Conservation (phyloP, 2,329 filamentous ascomycete genomes). For the Simplicillium sp. region DNA sequence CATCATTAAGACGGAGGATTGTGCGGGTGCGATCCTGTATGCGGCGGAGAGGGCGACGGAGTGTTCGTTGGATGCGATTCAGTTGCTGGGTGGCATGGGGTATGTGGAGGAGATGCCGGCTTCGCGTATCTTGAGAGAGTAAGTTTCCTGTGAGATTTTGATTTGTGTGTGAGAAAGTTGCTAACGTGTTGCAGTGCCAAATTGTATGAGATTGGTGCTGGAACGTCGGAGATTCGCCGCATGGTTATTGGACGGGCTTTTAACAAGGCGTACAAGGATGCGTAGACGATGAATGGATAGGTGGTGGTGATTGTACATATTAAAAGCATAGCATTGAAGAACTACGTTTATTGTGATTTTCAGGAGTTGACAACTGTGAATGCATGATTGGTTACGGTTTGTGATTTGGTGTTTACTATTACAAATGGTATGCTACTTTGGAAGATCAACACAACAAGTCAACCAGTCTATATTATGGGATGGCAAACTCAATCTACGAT, state of each 20-base stretch:
- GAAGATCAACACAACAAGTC: too few relatives aligned
- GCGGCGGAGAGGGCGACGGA: conserved; percentile 87
- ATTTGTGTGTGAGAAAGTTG: conserved; percentile 1
- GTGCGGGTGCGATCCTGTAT: conserved; percentile 87
- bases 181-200: conserved; percentile 43
- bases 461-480: too few relatives aligned
- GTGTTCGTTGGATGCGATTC: conserved; percentile 77
- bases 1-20: conserved; percentile 75
- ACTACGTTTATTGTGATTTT: too few relatives aligned
- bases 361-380: too few relatives aligned
- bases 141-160: conserved; percentile 23
- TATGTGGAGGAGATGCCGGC: conserved; percentile 94
- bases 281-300: conserved; percentile 11
- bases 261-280: conserved; percentile 66
- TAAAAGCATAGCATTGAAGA: too few relatives aligned
- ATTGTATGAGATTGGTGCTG: conserved; percentile 93
- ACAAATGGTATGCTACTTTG: too few relatives aligned
- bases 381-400: too few relatives aligned
- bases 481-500: too few relatives aligned
- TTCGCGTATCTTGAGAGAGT: conserved; percentile 69
- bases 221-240: conserved; percentile 84
- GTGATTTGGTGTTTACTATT: too few relatives aligned
- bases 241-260: conserved; percentile 93
- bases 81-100: conserved; percentile 89
- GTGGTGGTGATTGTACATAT: too few relatives aligned